Percentiles rank a stretch among this genome's conserved stretches.
Evolutionary conservation across 1,284 basidiomycete species (phyloP).

Genomic region (Malassezia globosa): DNA sequence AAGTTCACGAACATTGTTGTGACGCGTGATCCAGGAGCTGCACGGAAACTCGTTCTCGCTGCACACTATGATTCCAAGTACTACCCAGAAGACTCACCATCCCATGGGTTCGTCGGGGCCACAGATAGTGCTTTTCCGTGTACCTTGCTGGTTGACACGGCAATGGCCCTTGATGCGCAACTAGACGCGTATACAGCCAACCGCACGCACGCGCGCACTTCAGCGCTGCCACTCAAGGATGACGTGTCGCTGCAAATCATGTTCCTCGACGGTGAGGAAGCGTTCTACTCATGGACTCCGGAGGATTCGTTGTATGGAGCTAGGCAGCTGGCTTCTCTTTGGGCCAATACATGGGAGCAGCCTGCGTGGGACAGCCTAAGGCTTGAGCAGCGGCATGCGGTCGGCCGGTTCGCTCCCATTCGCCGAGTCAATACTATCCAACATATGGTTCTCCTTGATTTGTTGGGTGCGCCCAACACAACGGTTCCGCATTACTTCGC

Average conservation of each 20-base stretch:
- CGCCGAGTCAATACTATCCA: conserved; percentile 38
- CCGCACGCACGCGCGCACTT: not conserved
- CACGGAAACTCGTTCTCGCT: conserved; percentile 70
- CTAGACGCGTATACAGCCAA: conserved; percentile 23
- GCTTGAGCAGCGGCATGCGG: conserved; percentile 4
- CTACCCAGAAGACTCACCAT: conserved; percentile 58
- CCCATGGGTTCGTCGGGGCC: conserved; percentile 79
- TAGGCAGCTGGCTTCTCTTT: conserved; percentile 1
- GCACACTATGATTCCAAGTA: conserved; percentile 96
- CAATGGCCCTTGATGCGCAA: conserved; percentile 31
- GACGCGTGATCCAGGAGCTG: conserved; percentile 72
- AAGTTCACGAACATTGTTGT: conserved; percentile 84
- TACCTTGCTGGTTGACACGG: conserved; percentile 55
- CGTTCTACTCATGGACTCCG: conserved; percentile 77
- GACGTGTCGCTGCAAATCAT: conserved; percentile 85
- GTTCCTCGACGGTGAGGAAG: conserved; percentile 97
- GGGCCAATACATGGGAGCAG: conserved; percentile 4
- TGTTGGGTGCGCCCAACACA: conserved; percentile 33
- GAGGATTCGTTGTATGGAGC: conserved; percentile 84
- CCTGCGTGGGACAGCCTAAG: not conserved
- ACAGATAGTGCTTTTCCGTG: conserved; percentile 95
- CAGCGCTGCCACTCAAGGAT: conserved; percentile 47
- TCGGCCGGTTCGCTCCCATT: conserved; percentile 11
- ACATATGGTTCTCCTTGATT: conserved; percentile 39
- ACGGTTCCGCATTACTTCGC: conserved; percentile 31